phyloP scores from a whole-genome alignment of 257 asterid genomes.

The Nemophila menziesii region DNA sequence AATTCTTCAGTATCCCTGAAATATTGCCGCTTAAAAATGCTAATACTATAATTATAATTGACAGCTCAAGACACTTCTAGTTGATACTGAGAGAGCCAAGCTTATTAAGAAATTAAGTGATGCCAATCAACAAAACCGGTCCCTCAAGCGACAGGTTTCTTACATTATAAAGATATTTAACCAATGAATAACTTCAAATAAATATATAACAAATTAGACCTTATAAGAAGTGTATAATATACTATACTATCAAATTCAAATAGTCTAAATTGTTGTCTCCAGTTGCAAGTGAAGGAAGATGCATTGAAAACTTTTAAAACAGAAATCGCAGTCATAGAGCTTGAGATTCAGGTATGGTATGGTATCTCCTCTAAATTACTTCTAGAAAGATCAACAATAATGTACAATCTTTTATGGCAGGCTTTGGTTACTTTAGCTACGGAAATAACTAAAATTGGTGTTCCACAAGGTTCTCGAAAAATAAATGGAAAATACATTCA shows the following conservation, averaged over 20 bases:
- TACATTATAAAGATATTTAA: constrained; percentile 3
- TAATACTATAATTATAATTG: constrained; percentile 1
- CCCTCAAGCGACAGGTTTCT: constrained; percentile 72
- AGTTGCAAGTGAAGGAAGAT: constrained; percentile 66
- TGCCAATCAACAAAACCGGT: constrained; percentile 77
- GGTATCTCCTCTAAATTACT: not conserved
- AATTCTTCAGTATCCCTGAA: not conserved
- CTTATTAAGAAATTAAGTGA: constrained; percentile 74
- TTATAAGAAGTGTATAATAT: not conserved
- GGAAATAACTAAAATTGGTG: constrained; percentile 49
- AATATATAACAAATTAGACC: not conserved
- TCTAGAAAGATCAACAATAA: not conserved
- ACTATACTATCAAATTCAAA: too few species aligned
- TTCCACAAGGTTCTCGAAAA: constrained; percentile 74
- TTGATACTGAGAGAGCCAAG: constrained; percentile 67
- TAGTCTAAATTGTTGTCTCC: constrained; percentile 20
- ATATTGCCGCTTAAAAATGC: not conserved
- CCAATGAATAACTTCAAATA: not conserved
- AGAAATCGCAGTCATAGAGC: constrained; percentile 48
- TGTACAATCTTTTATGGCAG: constrained; percentile 25
- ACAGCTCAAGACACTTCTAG: constrained; percentile 58
- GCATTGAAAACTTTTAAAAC: constrained; percentile 44
- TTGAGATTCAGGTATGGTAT: constrained; percentile 53
- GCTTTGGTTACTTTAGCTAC: constrained; percentile 57
- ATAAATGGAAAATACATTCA: constrained; percentile 79